A percentile compares a stretch with the other conserved stretches of the same genome.
These are phyloP conservation scores for Alternaria sp. DNA, from an alignment of 2,329 filamentous ascomycete species.

Conservation along the genomic window DNA sequence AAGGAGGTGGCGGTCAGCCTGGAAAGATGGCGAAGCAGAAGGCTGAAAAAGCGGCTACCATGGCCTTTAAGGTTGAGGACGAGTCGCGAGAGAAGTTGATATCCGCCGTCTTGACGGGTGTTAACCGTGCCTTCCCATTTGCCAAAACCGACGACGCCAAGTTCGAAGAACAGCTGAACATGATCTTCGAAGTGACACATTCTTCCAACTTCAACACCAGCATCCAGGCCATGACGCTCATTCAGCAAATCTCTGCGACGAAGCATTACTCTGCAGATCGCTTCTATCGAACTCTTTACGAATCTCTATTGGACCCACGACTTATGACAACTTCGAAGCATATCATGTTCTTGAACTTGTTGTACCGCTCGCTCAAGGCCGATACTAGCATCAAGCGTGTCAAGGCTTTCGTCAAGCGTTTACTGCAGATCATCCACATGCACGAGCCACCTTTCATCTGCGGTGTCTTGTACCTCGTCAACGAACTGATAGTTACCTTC, in stretches of 20 bases:
- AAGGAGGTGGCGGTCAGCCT: constrained; percentile 64
- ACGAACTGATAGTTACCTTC: constrained; percentile 81
- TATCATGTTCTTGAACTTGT: constrained; percentile 89
- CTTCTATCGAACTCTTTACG: constrained; percentile 95
- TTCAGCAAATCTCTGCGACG: constrained; percentile 86
- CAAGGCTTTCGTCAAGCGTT: constrained; percentile 93
- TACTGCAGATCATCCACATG: constrained; percentile 85
- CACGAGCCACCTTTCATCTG: constrained; percentile 94
- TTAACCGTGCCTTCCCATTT: constrained; percentile 96
- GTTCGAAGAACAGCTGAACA: constrained; percentile 91
- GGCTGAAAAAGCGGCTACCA: constrained; percentile 54
- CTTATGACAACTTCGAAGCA: constrained; percentile 93
- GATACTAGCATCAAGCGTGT: constrained; percentile 91
- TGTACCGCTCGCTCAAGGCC: constrained; percentile 87
- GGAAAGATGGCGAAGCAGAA: constrained; percentile 63
- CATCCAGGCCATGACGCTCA: constrained; percentile 92
- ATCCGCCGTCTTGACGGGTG: constrained; percentile 88
- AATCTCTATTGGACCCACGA: constrained; percentile 90
- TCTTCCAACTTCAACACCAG: constrained; percentile 99
- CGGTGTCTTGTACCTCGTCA: constrained; percentile 88
- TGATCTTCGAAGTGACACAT: constrained; percentile 93
- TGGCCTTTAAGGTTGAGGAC: constrained; percentile 56
- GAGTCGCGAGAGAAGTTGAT: constrained; percentile 91
- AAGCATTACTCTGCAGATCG: constrained; percentile 86
- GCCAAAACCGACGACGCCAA: constrained; percentile 80